phyloP scores from a whole-genome alignment of 1,139 yeast genomes.

The Sugiyamaella xylanicola region DNA sequence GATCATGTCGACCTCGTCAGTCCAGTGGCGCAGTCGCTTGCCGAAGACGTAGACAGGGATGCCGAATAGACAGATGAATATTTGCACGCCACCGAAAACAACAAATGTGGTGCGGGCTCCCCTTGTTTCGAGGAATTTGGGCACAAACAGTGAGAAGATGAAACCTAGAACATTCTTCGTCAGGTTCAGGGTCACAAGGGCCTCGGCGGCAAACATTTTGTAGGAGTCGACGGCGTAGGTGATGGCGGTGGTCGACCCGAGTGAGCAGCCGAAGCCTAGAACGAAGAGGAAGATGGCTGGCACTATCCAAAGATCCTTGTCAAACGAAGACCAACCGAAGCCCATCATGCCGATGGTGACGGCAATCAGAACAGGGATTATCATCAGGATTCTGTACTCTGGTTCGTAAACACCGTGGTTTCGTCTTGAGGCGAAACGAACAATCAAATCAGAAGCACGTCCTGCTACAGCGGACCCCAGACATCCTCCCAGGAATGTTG shows the following conservation, averaged over 20 bases:
- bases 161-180: conserved; percentile 59
- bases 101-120: conserved; percentile 55
- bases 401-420: conserved; percentile 65
- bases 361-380: conserved; percentile 52
- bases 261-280: conserved; percentile 59
- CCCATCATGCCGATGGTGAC: conserved; percentile 60
- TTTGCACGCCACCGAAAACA: conserved; percentile 57
- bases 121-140: conserved; percentile 47
- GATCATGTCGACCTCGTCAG: conserved; percentile 38
- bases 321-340: conserved; percentile 60
- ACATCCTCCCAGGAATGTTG: conserved; percentile 62
- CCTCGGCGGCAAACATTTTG: conserved; percentile 60
- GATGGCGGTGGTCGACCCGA: conserved; percentile 64
- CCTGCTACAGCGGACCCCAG: conserved; percentile 61
- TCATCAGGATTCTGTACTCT: conserved; percentile 60
- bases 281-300: conserved; percentile 60
- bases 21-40: conserved; percentile 54
- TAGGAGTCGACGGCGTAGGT: conserved; percentile 63
- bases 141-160: conserved; percentile 59
- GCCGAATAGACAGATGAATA: conserved; percentile 52
- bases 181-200: conserved; percentile 58
- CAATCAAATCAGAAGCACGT: conserved; percentile 51
- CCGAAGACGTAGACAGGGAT: conserved; percentile 61
- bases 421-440: conserved; percentile 40
- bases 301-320: conserved; percentile 57